These are phyloP conservation scores for Podospora appendiculata DNA, from an alignment of 495 filamentous ascomycete species.

Conservation along the genomic window DNA sequence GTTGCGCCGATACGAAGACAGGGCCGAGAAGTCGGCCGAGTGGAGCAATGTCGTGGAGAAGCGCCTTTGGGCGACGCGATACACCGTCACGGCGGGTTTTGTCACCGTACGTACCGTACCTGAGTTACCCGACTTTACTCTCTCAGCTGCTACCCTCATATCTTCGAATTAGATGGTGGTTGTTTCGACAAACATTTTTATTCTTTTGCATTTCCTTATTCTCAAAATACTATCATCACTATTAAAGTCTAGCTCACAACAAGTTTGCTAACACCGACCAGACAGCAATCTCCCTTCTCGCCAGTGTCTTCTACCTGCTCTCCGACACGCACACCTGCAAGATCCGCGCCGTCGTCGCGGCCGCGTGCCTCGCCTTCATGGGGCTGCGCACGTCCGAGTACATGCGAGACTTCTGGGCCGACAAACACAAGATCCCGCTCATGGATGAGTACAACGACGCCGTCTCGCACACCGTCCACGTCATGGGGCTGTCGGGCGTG, in stretches of 20 bases:
- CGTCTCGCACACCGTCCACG: slow-evolving; percentile 8
- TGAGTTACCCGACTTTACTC: no score
- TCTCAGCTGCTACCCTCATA: background rate
- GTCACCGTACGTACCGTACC: slow-evolving; percentile 1
- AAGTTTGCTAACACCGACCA: background rate
- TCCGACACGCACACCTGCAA: slow-evolving; percentile 1
- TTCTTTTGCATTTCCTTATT: background rate
- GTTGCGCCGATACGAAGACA: slow-evolving; percentile 13
- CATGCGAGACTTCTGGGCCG: slow-evolving; percentile 13
- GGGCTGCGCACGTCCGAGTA: slow-evolving; percentile 7
- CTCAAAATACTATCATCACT: no score
- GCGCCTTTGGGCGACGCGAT: slow-evolving; percentile 14
- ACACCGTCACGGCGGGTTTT: slow-evolving; percentile 14
- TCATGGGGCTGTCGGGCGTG: slow-evolving; percentile 5
- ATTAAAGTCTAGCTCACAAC: background rate
- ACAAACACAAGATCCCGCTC: slow-evolving; percentile 15
- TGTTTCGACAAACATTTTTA: background rate
- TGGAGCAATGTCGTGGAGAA: slow-evolving; percentile 16
- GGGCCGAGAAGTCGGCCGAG: slow-evolving; percentile 15
- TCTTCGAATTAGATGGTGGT: background rate
- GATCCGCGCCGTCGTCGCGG: slow-evolving; percentile 1
- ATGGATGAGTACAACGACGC: slow-evolving; percentile 19
- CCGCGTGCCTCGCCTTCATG: background rate
- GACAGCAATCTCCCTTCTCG: slow-evolving; percentile 10
- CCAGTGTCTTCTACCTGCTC: slow-evolving; percentile 3